Base-by-base conservation (phyloP, 257 asterid species). In the Galeopsis tetrahit region DNA sequence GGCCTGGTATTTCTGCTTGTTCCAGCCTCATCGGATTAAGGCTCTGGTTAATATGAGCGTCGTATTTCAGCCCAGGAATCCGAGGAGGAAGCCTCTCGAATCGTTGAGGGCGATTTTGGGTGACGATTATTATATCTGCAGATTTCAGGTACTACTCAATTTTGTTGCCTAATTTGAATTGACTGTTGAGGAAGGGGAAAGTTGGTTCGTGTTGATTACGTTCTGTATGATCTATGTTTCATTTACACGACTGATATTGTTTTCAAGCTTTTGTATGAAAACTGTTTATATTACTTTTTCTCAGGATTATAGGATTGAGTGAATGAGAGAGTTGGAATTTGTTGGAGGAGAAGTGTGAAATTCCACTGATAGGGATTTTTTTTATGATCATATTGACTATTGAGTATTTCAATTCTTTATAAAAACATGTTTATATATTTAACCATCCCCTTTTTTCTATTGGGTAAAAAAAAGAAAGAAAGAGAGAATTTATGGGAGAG, bases 101-200 rank as follows among this genome's bases (percentile, higher is more conserved):
- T 78, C 90, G 28, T 63, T 91, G 91, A 84, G 97, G 36, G 82
- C 81, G 31, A 15, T 64, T 14, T 77, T 91, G 6, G 98, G 99
- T 1, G 92, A 91, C n/a, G 98, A 91, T 83, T 91, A 83, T 66
- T 94, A 94, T 71, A 82, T 91, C 10, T 91, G 96, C 88, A 85
- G 95, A 83, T 89, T 94, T 80, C 99, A 94, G 97, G 99, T 33
- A 21, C 55, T 13, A n/a, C 7, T 4, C 5, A 8, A 42, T 48
- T 48, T 48, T n/a, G 14, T 46, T 3, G 17, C 6, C 6, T 46
- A 13, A 3, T 46, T 46, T 11, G 5, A 11, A 11, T 46, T 13
- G 53, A 46, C 17, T 46, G 6, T 4, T 3, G 40, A 2, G 40
- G 40, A 36, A 36, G 40, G 40, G 40, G 40, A 3, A 36, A 36